phyloP scores from a whole-genome alignment of 108 stramenopile species.

The Mayamaea pseudoterrestris region DNA sequence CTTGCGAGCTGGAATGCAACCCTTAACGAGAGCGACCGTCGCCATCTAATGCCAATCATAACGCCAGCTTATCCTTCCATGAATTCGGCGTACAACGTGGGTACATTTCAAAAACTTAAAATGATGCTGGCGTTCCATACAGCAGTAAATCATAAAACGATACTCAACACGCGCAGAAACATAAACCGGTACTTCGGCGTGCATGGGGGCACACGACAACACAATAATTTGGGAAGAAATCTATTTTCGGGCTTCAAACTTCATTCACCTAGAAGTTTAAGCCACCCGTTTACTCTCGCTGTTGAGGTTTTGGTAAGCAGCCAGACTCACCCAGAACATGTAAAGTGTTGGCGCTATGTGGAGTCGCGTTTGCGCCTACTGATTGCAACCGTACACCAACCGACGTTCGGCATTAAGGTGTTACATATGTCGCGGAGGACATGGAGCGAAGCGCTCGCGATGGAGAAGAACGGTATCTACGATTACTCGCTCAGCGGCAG shows the following conservation, averaged over 20 bases:
- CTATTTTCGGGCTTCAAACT: background rate
- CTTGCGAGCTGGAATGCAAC: conserved; percentile 67
- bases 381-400: too few relatives aligned
- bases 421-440: too few relatives aligned
- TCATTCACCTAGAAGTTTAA: too few relatives aligned
- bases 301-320: conserved; percentile 41
- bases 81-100: conserved; percentile 93
- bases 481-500: too few relatives aligned
- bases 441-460: too few relatives aligned
- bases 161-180: too few relatives aligned
- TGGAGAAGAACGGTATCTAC: too few relatives aligned
- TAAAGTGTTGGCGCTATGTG: conserved; percentile 57
- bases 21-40: conserved; percentile 50
- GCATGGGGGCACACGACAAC: too few relatives aligned
- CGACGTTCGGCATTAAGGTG: too few relatives aligned
- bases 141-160: too few relatives aligned
- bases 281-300: conserved; percentile 25
- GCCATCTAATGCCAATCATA: conserved; percentile 89
- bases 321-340: conserved; percentile 27
- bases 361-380: conserved; percentile 57
- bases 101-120: conserved; percentile 64
- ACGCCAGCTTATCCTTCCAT: conserved; percentile 94
- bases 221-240: conserved; percentile 4
- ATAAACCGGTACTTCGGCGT: too few relatives aligned
- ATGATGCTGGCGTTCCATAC: conserved; percentile 29